These are phyloP conservation scores for Yarrowia bubula DNA, from an alignment of 805 yeast genomes.

Conservation along the genomic window DNA sequence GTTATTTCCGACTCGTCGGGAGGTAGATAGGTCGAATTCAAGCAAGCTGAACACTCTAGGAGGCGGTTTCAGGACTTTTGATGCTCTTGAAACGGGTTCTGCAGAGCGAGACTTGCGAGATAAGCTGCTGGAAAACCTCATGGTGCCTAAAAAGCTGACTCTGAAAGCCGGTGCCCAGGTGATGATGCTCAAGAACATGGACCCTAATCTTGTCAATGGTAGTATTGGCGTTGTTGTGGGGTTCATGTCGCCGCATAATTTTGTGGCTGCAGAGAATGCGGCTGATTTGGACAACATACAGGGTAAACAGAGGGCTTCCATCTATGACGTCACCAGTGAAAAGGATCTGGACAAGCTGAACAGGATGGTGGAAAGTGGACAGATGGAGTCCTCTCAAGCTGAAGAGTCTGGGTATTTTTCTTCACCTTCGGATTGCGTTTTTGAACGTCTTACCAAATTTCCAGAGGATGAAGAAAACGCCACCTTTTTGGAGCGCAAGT, in stretches of 20 bases:
- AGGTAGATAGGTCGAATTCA: conserved; percentile 75
- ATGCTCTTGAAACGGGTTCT: conserved; percentile 45
- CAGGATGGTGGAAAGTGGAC: background rate
- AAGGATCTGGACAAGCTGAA: background rate
- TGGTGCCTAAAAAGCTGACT: conserved; percentile 64
- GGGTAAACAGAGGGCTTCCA: background rate
- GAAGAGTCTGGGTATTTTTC: background rate
- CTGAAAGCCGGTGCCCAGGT: conserved; percentile 90
- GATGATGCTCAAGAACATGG: conserved; percentile 83
- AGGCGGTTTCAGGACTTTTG: conserved; percentile 48
- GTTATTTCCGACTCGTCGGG: conserved; percentile 77
- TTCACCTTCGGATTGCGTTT: conserved; percentile 10
- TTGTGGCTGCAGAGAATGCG: conserved; percentile 27
- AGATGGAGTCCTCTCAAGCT: background rate
- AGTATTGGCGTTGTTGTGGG: conserved; percentile 74
- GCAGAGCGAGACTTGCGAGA: conserved; percentile 35
- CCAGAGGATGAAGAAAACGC: conserved; percentile 30
- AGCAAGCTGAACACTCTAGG: conserved; percentile 50
- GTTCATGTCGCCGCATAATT: conserved; percentile 44
- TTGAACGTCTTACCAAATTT: conserved; percentile 5
- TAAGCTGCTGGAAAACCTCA: conserved; percentile 53
- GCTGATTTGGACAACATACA: background rate
- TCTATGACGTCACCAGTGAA: background rate
- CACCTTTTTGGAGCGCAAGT: background rate
- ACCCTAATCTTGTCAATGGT: conserved; percentile 81